Evolutionary conservation across 306 rosid genomes (phyloP), one percentile per base, ranked within the genome.

Genomic region (Gastrolobium villosum): DNA sequence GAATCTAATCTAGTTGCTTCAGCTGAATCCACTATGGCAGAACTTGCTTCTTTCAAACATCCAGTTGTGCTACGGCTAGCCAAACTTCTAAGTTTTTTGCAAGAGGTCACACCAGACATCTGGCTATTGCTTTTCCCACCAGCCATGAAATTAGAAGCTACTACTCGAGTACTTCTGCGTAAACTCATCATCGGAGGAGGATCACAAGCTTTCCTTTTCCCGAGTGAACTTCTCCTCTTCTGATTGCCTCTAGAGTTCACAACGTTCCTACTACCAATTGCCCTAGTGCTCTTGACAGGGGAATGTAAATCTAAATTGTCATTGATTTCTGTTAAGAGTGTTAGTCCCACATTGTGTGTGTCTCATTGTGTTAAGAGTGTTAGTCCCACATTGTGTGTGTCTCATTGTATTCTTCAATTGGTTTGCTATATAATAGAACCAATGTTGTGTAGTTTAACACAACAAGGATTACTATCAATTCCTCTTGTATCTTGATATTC

Each of bases 221-320:
- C 79, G 65, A 88, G 83, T 1, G 96, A 88, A 78, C 94, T 92
- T 82, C 97, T 87, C 83, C n/a, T n/a, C n/a, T 86, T 87, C 82
- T 75, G 89, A 61, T 86, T 72, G 39, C 88, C 87, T 61, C 94
- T 86, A 32, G 86, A 87, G 68, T 77, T 67, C 77, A 85, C 72
- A 50, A 83, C 53, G 41, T 43, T 81, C 74, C 87, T 86, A 50
- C 88, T 87, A 78, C 84, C 61, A 39, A 85, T 54, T 62, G 80
- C 75, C 65, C 86, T 88, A 20, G 96, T 77, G 76, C 82, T 60
- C 81, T 83, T 84, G 15, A 77, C 65, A 75, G 85, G 28, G 0
- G 88, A 79, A 63, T 75, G 90, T 37, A 72, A 53, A 37, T 64
- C 44, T 6, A 41, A 35, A 74, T 40, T 61, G 35, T 65, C 88